Base-by-base conservation (phyloP, 106 monocot species). In the Gastrodia elata region DNA sequence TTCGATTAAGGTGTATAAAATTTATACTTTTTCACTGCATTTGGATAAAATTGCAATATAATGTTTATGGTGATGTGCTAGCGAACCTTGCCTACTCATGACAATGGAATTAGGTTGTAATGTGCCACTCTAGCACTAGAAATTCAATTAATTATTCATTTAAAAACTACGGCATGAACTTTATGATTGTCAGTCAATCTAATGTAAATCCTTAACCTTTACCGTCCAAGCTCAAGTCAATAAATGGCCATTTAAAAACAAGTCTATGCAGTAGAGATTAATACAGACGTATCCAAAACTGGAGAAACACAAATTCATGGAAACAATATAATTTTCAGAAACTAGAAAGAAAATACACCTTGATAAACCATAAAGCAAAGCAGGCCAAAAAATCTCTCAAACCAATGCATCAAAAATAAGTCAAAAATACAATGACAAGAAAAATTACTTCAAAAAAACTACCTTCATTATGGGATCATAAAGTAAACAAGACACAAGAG, bases 391-490 rank as follows among this genome's bases (percentile, higher is more conserved):
- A 61, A 32, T 9, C 30, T 61, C 30, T 13, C 5, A 61, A 61
- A 61, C 22, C 52, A 52, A 52, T 52, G 52, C 52, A 52, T 18
- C 52, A n/a, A 52, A 52, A 7, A 52, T 18, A 52, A 52, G 0
- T 5, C 52, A 22, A 52, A n/a, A 52, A n/a, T 13, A 61, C 9
- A 30, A 59, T 9, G 25, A 59, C 2, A 48, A 34, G 16, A 33
- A 4, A 52, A 22, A 6, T 7, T 44, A 32, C 16, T 43, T 27
- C 16, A 65, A 39, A 16, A 64, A 58, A 64, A 77, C 59, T 89
- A 89, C 95, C 96, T 97, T 97, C 49, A 85, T 70, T 77, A 84
- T 73, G 32, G 92, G 96, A 90, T 97, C 92, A 78, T 92, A 97
- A 59, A 97, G 76, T 74, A 97, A 86, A 72, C 83, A 90, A 32